phyloP scores from a whole-genome alignment of 108 stramenopile species.

The Nannochloropsis granulata region DNA sequence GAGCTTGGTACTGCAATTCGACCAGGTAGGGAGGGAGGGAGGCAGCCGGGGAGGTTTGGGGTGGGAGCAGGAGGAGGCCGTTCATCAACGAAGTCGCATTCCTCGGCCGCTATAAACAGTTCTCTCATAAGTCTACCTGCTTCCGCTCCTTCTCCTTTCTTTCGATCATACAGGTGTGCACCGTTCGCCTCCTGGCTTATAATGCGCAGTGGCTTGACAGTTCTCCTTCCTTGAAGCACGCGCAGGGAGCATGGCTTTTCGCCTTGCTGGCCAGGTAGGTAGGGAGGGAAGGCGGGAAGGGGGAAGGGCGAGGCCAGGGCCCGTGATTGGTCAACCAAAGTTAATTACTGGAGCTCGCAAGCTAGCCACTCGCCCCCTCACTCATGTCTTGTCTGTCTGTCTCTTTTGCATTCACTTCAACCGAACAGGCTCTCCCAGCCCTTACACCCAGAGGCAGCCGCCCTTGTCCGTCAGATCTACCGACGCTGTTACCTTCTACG shows the following conservation, averaged over 20 bases:
- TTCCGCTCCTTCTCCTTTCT: background rate
- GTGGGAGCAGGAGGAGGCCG: background rate
- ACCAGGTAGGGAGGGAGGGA: background rate
- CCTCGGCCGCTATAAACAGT: background rate
- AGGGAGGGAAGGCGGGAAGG: background rate
- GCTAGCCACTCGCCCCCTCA: no score
- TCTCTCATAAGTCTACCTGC: background rate
- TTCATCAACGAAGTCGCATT: background rate
- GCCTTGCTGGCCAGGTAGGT: background rate
- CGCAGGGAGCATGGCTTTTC: no score
- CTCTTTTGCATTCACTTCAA: no score
- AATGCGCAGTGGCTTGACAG: background rate
- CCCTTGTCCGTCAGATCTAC: background rate
- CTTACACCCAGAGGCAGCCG: background rate
- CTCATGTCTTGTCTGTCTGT: no score
- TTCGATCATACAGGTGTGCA: background rate
- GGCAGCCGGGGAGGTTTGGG: background rate
- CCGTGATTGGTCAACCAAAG: no score
- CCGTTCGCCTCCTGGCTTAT: background rate
- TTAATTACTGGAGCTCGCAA: no score
- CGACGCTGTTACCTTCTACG: background rate
- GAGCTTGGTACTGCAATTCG: background rate
- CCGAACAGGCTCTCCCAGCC: background rate
- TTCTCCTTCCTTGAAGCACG: background rate
- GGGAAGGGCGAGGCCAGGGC: background rate